These are phyloP conservation scores for Luvunga scandens DNA, from an alignment of 345 rosid species.

Conservation along the genomic window DNA sequence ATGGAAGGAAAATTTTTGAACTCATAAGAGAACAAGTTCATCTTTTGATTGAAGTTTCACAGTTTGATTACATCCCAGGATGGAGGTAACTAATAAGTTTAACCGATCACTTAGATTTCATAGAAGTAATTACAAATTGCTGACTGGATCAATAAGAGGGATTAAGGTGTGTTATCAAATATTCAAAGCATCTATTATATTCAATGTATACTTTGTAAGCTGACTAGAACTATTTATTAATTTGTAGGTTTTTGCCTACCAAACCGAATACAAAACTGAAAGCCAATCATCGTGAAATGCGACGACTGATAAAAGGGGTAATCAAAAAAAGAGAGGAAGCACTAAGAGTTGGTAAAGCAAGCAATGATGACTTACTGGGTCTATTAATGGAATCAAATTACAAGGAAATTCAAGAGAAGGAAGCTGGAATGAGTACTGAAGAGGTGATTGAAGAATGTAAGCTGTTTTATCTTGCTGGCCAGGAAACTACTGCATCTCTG, in stretches of 20 bases:
- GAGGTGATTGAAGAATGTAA: conserved; percentile 64
- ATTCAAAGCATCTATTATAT: too few relatives aligned
- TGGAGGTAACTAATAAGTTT: conserved; percentile 31
- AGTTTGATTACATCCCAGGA: conserved; percentile 32
- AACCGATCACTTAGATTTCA: not conserved
- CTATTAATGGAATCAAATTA: conserved; percentile 40
- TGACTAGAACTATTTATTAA: not conserved
- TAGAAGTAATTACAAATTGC: too few relatives aligned
- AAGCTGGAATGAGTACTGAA: conserved; percentile 34
- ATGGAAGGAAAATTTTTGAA: conserved; percentile 42
- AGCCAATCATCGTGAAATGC: conserved; percentile 31
- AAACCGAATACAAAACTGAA: conserved; percentile 38
- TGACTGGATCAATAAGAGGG: too few relatives aligned
- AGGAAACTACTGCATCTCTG: conserved; percentile 50
- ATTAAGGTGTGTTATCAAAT: too few relatives aligned
- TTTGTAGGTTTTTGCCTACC: conserved; percentile 44
- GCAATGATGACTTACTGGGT: conserved; percentile 40
- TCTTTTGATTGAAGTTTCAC: not conserved
- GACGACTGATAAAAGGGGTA: conserved; percentile 24
- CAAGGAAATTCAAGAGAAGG: conserved; percentile 29
- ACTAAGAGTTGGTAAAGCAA: conserved; percentile 28
- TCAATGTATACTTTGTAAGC: not conserved
- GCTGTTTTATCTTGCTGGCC: conserved; percentile 66
- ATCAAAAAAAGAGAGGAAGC: conserved; percentile 39
- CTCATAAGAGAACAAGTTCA: conserved; percentile 25